These are phyloP conservation scores for Daldinia sp. DNA, from an alignment of 2,329 filamentous ascomycete genomes.

Conservation along the genomic window DNA sequence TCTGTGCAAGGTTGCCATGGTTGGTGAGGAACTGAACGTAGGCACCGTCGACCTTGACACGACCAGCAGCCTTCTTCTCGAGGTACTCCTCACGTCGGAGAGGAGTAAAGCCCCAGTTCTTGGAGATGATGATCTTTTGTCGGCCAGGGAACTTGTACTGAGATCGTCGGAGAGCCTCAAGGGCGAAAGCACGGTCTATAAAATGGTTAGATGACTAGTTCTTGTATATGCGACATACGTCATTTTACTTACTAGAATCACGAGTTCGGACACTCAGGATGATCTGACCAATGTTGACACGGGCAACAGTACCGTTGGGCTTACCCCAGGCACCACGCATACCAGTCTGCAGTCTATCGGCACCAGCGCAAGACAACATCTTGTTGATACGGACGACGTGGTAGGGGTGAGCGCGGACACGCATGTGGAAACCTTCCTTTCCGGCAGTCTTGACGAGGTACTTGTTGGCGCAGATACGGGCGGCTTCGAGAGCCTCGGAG, in stretches of 20 bases:
- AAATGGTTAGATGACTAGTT: conserved; percentile 45
- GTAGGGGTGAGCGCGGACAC: conserved; percentile 94
- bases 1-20: conserved; percentile 85
- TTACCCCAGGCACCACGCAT: conserved; percentile 99
- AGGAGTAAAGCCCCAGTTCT: conserved; percentile 99
- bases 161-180: conserved; percentile 98
- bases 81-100: conserved; percentile 98
- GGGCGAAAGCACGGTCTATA: conserved; percentile 86
- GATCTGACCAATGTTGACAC: conserved; percentile 99
- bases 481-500: conserved; percentile 98
- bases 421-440: conserved; percentile 81
- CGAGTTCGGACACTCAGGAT: conserved; percentile 96
- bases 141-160: conserved; percentile 99
- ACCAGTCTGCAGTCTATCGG: conserved; percentile 99
- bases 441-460: conserved; percentile 79
- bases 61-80: conserved; percentile 91
- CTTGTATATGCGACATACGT: not conserved
- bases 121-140: conserved; percentile 99
- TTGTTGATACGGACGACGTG: conserved; percentile 99
- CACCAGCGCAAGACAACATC: conserved; percentile 99
- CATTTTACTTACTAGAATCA: conserved; percentile 79
- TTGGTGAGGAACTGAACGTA: conserved; percentile 99
- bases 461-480: conserved; percentile 99
- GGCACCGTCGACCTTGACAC: conserved; percentile 96
- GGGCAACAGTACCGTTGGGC: conserved; percentile 98